Evolutionary conservation across 345 rosid genomes (phyloP), one percentile per base, ranked within the genome.

Genomic region (Physaria fendleri): DNA sequence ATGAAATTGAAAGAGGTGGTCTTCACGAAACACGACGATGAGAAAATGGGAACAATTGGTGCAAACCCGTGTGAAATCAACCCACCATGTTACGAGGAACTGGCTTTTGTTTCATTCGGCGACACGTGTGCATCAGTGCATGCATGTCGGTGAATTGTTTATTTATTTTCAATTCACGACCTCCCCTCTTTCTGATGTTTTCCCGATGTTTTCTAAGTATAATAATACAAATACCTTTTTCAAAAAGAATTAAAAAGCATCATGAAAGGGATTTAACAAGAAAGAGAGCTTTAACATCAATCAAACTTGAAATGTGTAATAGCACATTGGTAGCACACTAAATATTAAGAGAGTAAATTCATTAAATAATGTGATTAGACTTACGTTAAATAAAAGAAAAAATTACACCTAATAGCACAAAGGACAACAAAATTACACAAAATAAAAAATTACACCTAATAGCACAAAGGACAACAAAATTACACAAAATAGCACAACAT

Each of bases 21-120:
- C 20, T 35, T 34, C 59, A 54, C 59, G 59, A 53, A n/a, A n/a
- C n/a, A n/a, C n/a, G n/a, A n/a, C 44, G 21, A 34, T 34, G 42
- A 35, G n/a, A n/a, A n/a, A n/a, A n/a, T n/a, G n/a, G n/a, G n/a
- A n/a, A n/a, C n/a, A n/a, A n/a, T n/a, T n/a, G n/a, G n/a, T n/a
- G n/a, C n/a, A 52, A 52, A 52, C 17, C 41, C 9, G 37, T 29
- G 55, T 29, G 37, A 28, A 49, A n/a, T 6, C 55, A 29, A 16
- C 37, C 23, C 13, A 49, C n/a, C 25, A 18, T 32, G 3, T 10
- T 32, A 30, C 18, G 15, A 30, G 25, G 6, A 18, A 51, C 27
- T 17, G 11, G 56, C 6, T 18, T 3, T 6, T 30, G 40, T 32
- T 12, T 40, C 27, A 17, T 11, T 50, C 15, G 5, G n/a, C 30